Percentiles rank a stretch among this genome's conserved stretches.
Conservation (phyloP, 768 basidiomycete genomes). For the Termitomyces eurrhizus region DNA sequence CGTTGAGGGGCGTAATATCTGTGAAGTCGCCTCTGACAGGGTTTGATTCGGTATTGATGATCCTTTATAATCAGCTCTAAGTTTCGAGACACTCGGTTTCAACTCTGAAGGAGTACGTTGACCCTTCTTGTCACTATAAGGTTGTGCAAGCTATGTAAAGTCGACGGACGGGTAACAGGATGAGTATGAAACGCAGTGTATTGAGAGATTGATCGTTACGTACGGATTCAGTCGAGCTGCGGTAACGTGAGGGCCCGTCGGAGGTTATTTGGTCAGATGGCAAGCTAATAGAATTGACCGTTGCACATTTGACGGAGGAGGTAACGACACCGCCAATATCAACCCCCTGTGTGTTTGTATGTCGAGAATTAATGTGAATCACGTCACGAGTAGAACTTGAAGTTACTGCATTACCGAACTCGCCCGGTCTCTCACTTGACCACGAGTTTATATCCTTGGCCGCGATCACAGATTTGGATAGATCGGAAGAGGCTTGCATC, state of each 20-base stretch:
- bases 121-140: neutral
- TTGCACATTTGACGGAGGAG: neutral
- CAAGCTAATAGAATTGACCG: neutral
- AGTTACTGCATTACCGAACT: neutral
- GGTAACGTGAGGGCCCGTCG: neutral
- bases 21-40: neutral
- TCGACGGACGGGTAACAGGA: neutral
- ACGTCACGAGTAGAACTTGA: neutral
- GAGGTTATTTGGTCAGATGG: neutral
- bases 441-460: neutral
- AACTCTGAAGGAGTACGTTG: neutral
- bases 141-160: neutral
- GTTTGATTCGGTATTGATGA: neutral
- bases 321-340: neutral
- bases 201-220: neutral
- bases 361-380: neutral
- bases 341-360: neutral
- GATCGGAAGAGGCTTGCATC: neutral
- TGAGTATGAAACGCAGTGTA: neutral
- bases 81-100: conserved; percentile 3
- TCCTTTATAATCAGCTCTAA: conserved; percentile 10
- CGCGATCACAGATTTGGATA: neutral
- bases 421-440: neutral
- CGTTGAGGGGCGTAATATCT: conserved; percentile 14
- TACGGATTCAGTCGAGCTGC: neutral